These are phyloP conservation scores for Hypholoma fasciculare DNA, from an alignment of 768 basidiomycete genomes.

Conservation along the genomic window DNA sequence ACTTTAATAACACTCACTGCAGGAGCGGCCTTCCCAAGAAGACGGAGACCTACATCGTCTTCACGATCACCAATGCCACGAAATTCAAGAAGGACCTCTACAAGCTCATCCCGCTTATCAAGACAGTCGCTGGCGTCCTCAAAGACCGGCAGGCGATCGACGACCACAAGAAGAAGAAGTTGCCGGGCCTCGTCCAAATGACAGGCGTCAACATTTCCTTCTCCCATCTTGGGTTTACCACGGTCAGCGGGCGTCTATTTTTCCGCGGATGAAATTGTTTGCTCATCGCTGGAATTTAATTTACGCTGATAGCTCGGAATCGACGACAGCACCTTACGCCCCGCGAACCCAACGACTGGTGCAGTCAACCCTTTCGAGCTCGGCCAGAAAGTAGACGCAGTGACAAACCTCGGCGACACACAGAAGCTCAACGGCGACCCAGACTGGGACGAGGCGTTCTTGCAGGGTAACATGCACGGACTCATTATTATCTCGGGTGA, in stretches of 20 bases:
- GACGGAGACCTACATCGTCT: constrained; percentile 50
- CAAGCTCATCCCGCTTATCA: constrained; percentile 43
- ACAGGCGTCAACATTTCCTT: constrained; percentile 54
- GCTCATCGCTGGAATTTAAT: neutral
- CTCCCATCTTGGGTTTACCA: constrained; percentile 47
- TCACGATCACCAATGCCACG: constrained; percentile 43
- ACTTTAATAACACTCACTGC: neutral
- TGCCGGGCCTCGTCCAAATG: constrained; percentile 33
- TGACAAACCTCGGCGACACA: constrained; percentile 35
- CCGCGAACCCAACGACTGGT: constrained; percentile 19
- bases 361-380: constrained; percentile 28
- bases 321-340: constrained; percentile 33
- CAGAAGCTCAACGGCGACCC: constrained; percentile 24
- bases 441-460: constrained; percentile 52
- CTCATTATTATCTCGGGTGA: constrained; percentile 51
- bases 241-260: constrained; percentile 23
- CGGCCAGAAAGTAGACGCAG: constrained; percentile 42
- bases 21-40: constrained; percentile 59
- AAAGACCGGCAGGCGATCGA: constrained; percentile 38
- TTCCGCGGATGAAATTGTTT: neutral
- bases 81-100: constrained; percentile 43
- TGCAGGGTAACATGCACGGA: constrained; percentile 43
- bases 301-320: constrained; percentile 35
- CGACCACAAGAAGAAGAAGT: constrained; percentile 30
- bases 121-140: constrained; percentile 41